Conservation (phyloP, 495 filamentous ascomycete species). For the Penicillium odoratum region DNA sequence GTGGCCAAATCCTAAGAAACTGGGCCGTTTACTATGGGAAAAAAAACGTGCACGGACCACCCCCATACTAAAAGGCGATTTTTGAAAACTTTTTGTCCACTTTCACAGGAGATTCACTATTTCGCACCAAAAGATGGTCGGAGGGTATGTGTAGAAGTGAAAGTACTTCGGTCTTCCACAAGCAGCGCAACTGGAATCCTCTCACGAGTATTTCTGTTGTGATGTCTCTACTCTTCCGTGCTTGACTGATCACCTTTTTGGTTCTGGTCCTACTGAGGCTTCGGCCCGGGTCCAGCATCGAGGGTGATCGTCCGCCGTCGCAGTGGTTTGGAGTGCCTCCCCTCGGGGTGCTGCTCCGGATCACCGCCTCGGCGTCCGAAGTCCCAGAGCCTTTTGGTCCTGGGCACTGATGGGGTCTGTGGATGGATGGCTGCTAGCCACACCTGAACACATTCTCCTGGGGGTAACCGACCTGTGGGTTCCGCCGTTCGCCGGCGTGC, state of each 20-base stretch:
- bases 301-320: neutral
- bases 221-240: constrained; percentile 6
- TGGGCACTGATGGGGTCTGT: constrained; percentile 49
- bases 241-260: constrained; percentile 10
- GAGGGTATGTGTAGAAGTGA: constrained; percentile 23
- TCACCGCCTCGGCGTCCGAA: constrained; percentile 13
- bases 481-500: constrained; percentile 31
- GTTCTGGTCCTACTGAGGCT: neutral
- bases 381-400: constrained; percentile 19
- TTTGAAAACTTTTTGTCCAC: constrained; percentile 7
- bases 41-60: constrained; percentile 17
- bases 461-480: constrained; percentile 39
- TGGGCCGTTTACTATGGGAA: too few relatives aligned
- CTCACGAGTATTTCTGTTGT: neutral
- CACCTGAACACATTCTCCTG: constrained; percentile 37
- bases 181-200: neutral
- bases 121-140: constrained; percentile 13
- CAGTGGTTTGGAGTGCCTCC: neutral
- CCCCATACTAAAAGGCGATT: constrained; percentile 15
- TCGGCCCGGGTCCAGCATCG: neutral
- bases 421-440: constrained; percentile 52
- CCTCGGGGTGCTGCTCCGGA: neutral
- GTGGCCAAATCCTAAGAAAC: too few relatives aligned
- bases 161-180: neutral
- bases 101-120: constrained; percentile 1